Conservation (phyloP, 2,329 filamentous ascomycete genomes). For the Arthrobotrys iridis region DNA sequence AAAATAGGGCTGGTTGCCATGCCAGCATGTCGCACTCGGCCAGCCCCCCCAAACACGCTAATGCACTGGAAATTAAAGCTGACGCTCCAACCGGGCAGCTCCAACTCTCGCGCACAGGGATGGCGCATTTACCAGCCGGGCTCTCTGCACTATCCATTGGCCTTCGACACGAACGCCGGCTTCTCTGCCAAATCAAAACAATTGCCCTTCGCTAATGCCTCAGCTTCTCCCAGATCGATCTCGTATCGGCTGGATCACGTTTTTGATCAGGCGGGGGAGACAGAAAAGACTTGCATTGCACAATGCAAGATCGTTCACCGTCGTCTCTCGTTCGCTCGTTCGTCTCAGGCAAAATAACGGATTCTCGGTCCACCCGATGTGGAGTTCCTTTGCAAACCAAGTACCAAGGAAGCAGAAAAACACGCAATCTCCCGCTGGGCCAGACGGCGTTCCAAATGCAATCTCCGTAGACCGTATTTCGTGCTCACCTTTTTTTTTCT, state of each 20-base stretch:
- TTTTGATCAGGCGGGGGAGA: constrained; percentile 6
- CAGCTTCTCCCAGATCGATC: constrained; percentile 8
- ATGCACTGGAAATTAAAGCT: constrained; percentile 30
- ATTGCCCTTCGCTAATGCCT: constrained; percentile 1
- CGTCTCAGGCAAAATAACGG: background rate
- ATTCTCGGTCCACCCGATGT: background rate
- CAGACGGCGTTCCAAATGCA: constrained; percentile 11
- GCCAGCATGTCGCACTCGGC: constrained; percentile 25
- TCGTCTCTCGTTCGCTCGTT: background rate
- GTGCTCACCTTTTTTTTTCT: background rate
- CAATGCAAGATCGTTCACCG: background rate
- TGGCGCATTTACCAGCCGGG: constrained; percentile 20
- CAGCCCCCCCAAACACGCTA: constrained; percentile 22
- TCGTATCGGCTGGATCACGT: constrained; percentile 11
- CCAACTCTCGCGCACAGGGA: constrained; percentile 16
- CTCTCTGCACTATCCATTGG: background rate
- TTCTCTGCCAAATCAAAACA: constrained; percentile 15
- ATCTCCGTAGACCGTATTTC: constrained; percentile 5
- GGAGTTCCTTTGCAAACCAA: background rate
- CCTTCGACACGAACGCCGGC: constrained; percentile 9
- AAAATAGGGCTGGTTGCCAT: constrained; percentile 33
- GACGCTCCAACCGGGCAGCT: constrained; percentile 10
- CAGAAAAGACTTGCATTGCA: constrained; percentile 2
- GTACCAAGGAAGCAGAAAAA: background rate
- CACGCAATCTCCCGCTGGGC: constrained; percentile 14